phyloP scores from a whole-genome alignment of 73 alveolate genomes.

The Paramecium pentaurelia region DNA sequence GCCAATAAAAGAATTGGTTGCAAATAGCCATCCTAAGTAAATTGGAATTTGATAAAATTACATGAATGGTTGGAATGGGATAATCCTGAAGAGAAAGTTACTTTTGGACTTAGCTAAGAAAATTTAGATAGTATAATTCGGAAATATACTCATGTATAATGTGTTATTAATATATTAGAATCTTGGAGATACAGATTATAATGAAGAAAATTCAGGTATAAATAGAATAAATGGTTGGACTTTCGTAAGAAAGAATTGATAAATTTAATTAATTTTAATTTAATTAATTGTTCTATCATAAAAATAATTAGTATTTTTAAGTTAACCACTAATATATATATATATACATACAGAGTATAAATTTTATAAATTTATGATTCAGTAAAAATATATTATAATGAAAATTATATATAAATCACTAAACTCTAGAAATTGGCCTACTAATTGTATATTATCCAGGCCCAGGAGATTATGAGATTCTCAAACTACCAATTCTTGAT shows the following conservation, averaged over 20 bases:
- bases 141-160: background rate
- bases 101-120: background rate
- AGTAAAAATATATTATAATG: background rate
- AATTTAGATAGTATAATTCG: background rate
- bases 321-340: background rate
- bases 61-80: slow-evolving; percentile 43
- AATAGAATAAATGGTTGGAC: slow-evolving; percentile 23
- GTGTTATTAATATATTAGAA: background rate
- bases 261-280: background rate
- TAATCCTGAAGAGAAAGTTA: background rate
- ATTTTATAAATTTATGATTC: background rate
- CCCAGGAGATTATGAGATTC: background rate
- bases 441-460: background rate
- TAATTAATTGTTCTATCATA: background rate
- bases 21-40: background rate
- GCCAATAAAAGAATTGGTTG: slow-evolving; percentile 12
- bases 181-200: background rate
- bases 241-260: background rate
- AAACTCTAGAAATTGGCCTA: slow-evolving; percentile 12
- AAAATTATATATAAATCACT: background rate
- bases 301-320: no score
- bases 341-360: background rate
- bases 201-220: background rate
- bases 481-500: background rate
- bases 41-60: background rate